Conservation (phyloP, 352 stramenopile species). For the Phytophthora aleatoria region DNA sequence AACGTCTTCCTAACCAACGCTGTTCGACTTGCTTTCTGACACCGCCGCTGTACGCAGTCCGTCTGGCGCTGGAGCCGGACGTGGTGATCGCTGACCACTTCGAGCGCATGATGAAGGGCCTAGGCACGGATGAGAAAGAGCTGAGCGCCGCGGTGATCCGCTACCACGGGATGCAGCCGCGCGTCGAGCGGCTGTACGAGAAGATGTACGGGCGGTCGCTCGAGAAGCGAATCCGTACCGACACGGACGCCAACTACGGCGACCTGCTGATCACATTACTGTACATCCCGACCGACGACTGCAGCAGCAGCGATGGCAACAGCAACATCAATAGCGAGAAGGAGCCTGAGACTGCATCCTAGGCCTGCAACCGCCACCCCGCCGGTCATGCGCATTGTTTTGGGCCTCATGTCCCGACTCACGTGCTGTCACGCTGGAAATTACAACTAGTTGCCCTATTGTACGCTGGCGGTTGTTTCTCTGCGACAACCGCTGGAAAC, state of each 20-base stretch:
- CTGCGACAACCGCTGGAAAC: not conserved
- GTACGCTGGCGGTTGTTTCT: too few relatives aligned
- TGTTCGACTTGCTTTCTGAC: constrained; percentile 15
- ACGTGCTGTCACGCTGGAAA: too few relatives aligned
- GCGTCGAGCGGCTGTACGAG: constrained; percentile 48
- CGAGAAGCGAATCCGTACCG: constrained; percentile 55
- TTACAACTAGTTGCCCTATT: too few relatives aligned
- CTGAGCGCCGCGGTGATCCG: constrained; percentile 59
- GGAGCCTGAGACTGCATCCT: constrained; percentile 8
- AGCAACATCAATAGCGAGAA: constrained; percentile 8
- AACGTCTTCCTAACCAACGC: not conserved
- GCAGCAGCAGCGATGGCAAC: not conserved
- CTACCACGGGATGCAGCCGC: constrained; percentile 54
- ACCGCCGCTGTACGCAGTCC: constrained; percentile 37
- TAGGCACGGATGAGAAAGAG: constrained; percentile 62
- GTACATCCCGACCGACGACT: constrained; percentile 31
- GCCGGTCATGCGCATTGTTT: too few relatives aligned
- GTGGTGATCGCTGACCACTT: constrained; percentile 55
- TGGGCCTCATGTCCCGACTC: too few relatives aligned
- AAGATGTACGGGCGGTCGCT: constrained; percentile 49
- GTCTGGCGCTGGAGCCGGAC: constrained; percentile 56
- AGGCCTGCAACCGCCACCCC: not conserved
- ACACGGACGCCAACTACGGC: constrained; percentile 62
- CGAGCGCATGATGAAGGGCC: constrained; percentile 62
- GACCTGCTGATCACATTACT: constrained; percentile 56